Base-by-base conservation (phyloP, 2,329 filamentous ascomycete genomes). In the Cytospora mali region DNA sequence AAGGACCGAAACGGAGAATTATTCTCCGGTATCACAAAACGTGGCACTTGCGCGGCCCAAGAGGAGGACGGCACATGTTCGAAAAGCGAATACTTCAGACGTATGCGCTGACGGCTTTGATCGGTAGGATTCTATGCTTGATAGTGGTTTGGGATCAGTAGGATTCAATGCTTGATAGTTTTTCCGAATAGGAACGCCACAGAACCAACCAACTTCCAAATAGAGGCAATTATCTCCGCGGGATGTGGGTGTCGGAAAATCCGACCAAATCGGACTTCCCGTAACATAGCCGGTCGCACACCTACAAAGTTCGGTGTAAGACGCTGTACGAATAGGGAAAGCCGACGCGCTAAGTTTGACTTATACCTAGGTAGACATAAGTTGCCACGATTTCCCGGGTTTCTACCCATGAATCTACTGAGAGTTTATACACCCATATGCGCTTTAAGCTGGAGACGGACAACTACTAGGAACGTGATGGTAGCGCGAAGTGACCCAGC, bases 221-320 rank as follows among this genome's bases (percentile, higher is more conserved):
- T 21, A 46, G 39, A n/a, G 11, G 39, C 39, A 4, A 46, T 46
- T 10, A 21, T 46, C 16, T 46, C 39, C 16, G 3, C 7, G 33
- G 49, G 23, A 46, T 31, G 27, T 53, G 16, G 50, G 18, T 9
- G 2, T 27, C 57, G 57, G 57, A 39, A 21, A 59, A 53, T 39
- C 57, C 57, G 57, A 39, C 10, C 33, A 3, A 33, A 10, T 14
- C 57, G 57, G 57, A 53, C 53, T 46, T 53, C 25, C 57, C 57
- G 49, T 18, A 11, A 46, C 31, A 46, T 28, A 27, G 57, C 57
- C 31, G 49, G 6, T 4, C 27, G 16, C 16, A 33, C 49, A 46
- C 4, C n/a, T n/a, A n/a, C n/a, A n/a, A n/a, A n/a, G n/a, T n/a
- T 35, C 10, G 49, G 23, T 29, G 13, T 16, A n/a, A n/a, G 23